These are phyloP conservation scores for Volutella citrinella DNA, from an alignment of 2,329 filamentous ascomycete genomes.

Conservation along the genomic window DNA sequence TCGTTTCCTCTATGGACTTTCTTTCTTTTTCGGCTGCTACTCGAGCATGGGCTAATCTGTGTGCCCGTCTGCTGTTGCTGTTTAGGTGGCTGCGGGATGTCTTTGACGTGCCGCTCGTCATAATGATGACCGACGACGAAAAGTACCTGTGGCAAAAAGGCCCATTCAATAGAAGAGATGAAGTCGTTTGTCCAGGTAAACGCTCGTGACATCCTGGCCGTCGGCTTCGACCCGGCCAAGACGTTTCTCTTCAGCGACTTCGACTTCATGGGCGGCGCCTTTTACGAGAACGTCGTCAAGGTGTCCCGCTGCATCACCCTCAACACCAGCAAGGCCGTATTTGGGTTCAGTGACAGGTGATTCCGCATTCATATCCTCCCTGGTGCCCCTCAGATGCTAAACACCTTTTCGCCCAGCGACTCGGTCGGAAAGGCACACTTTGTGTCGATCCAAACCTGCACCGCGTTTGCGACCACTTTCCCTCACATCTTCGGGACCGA, in stretches of 20 bases:
- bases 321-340: conserved; percentile 60
- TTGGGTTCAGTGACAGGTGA: conserved; percentile 60
- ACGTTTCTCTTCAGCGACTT: conserved; percentile 90
- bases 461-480: conserved; percentile 65
- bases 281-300: conserved; percentile 62
- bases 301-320: conserved; percentile 56
- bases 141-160: conserved; percentile 68
- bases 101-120: conserved; percentile 89
- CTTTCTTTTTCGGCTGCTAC: no score
- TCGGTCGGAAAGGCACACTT: conserved; percentile 62
- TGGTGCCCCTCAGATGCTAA: no score
- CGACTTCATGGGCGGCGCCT: conserved; percentile 67
- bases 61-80: no score
- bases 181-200: conserved; percentile 64
- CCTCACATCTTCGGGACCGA: conserved; percentile 76
- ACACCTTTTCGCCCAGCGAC: conserved; percentile 28
- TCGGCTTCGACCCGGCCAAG: conserved; percentile 84
- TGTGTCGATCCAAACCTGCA: conserved; percentile 56
- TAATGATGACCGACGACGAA: conserved; percentile 86
- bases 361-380: conserved; percentile 7
- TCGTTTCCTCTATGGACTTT: no score
- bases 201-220: conserved; percentile 69
- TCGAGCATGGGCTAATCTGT: no score
- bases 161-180: conserved; percentile 68
- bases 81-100: conserved; percentile 90